A percentile compares a stretch with the other conserved stretches of the same genome.
These are phyloP conservation scores for Petunia secreta DNA, from an alignment of 257 asterid species.

Conservation along the genomic window DNA sequence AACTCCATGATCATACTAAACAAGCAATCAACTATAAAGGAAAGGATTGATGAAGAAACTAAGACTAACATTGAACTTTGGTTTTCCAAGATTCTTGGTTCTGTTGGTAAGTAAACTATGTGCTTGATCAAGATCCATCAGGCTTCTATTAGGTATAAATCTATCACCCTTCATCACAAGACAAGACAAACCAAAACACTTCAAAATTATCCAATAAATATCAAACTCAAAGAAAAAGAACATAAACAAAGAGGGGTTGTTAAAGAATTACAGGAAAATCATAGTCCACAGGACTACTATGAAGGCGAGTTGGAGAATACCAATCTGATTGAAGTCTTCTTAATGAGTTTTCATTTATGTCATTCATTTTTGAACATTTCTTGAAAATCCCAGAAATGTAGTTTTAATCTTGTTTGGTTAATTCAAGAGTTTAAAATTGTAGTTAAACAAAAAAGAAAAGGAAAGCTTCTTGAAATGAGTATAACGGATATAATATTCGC, in stretches of 20 bases:
- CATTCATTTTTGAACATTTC: slow-evolving; percentile 44
- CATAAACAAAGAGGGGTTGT: not conserved
- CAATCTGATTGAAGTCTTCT: slow-evolving; percentile 59
- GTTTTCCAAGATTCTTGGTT: slow-evolving; percentile 25
- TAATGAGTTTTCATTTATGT: slow-evolving; percentile 46
- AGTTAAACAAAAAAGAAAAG: not conserved
- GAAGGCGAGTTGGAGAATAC: slow-evolving; percentile 89
- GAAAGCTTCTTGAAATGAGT: slow-evolving; percentile 22
- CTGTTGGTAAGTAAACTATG: slow-evolving; percentile 37
- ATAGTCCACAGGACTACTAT: slow-evolving; percentile 53
- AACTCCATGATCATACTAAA: not conserved
- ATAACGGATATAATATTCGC: not conserved
- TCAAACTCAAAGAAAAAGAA: not conserved
- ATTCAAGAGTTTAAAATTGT: not conserved
- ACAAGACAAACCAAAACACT: slow-evolving; percentile 17
- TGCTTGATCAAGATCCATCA: slow-evolving; percentile 89
- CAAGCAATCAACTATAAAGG: not conserved
- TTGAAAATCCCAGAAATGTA: slow-evolving; percentile 13
- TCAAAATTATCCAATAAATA: slow-evolving; percentile 19
- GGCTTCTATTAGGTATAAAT: slow-evolving; percentile 84
- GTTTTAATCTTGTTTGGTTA: not conserved
- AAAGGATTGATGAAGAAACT: not conserved
- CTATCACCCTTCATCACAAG: slow-evolving; percentile 66
- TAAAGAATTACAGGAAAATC: slow-evolving; percentile 65
- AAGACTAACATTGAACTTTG: slow-evolving; percentile 49